Conservation (phyloP, 139 green algal genomes). For the Chlorella sorokiniana region DNA sequence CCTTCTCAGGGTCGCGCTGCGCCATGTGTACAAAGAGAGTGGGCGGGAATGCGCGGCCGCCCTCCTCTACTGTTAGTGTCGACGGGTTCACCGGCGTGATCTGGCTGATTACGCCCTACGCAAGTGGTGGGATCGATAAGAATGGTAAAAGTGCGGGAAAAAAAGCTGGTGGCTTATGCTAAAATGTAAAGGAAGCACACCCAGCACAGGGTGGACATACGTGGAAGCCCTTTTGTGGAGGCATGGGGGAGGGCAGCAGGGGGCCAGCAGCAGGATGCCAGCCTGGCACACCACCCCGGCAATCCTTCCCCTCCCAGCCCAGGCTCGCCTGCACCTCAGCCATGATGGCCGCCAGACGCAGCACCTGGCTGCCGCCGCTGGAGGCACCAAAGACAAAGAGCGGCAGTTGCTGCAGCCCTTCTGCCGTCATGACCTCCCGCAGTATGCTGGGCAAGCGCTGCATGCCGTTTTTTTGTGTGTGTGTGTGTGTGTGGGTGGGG, state of each 20-base stretch:
- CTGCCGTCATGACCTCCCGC: conserved; percentile 7
- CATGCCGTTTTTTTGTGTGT: too few species aligned
- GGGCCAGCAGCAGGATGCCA: too few species aligned
- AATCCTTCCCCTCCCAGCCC: not conserved
- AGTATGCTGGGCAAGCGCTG: conserved; percentile 32
- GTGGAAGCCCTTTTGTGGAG: too few species aligned
- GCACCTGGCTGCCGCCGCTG: conserved; percentile 61
- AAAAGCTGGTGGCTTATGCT: not conserved
- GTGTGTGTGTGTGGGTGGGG: too few species aligned
- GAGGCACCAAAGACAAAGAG: conserved; percentile 66
- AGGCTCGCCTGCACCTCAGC: not conserved
- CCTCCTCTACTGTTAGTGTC: conserved; percentile 10
- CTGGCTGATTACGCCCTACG: conserved; percentile 51
- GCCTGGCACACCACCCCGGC: too few species aligned
- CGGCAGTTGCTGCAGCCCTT: conserved; percentile 54
- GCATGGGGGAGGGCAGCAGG: too few species aligned
- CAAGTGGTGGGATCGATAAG: not conserved
- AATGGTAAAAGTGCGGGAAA: not conserved
- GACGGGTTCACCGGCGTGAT: conserved; percentile 49
- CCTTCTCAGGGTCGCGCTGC: conserved; percentile 44
- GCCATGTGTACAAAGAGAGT: conserved; percentile 72
- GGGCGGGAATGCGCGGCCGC: conserved; percentile 52
- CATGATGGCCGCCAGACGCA: conserved; percentile 49
- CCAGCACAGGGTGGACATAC: not conserved
- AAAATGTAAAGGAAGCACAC: not conserved